These are phyloP conservation scores for Wickerhamiella vanderwaltii DNA, from an alignment of 805 yeast species.

Conservation along the genomic window DNA sequence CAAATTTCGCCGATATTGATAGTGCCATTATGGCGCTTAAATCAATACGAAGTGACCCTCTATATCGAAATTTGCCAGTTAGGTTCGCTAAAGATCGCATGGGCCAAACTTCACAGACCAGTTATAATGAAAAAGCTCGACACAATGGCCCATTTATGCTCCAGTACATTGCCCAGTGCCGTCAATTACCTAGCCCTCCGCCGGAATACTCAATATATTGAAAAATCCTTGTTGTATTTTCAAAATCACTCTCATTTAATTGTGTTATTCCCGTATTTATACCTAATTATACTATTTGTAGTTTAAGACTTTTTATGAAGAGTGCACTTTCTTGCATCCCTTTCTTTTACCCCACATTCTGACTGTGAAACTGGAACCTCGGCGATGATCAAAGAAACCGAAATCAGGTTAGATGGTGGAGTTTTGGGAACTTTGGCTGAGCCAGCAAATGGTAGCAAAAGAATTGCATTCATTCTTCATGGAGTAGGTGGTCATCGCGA, in stretches of 20 bases:
- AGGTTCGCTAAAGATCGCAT: slow-evolving; percentile 93
- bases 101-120: slow-evolving; percentile 61
- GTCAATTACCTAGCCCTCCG: neutral
- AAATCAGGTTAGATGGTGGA: neutral
- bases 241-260: too few relatives aligned
- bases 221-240: too few relatives aligned
- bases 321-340: neutral
- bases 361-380: slow-evolving; percentile 4
- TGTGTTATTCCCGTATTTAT: too few relatives aligned
- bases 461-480: slow-evolving; percentile 51
- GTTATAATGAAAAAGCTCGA: neutral
- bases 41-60: slow-evolving; percentile 66
- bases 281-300: neutral
- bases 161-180: slow-evolving; percentile 8
- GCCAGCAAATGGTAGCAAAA: neutral
- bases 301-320: neutral
- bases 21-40: slow-evolving; percentile 88
- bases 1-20: slow-evolving; percentile 81
- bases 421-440: slow-evolving; percentile 7
- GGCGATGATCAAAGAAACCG: slow-evolving; percentile 1
- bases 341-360: neutral
- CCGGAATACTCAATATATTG: slow-evolving; percentile 1
- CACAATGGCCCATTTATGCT: slow-evolving; percentile 9
- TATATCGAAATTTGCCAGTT: slow-evolving; percentile 53
- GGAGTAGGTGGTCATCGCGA: slow-evolving; percentile 80